phyloP scores from a whole-genome alignment of 345 rosid species.

The Murraya paniculata region DNA sequence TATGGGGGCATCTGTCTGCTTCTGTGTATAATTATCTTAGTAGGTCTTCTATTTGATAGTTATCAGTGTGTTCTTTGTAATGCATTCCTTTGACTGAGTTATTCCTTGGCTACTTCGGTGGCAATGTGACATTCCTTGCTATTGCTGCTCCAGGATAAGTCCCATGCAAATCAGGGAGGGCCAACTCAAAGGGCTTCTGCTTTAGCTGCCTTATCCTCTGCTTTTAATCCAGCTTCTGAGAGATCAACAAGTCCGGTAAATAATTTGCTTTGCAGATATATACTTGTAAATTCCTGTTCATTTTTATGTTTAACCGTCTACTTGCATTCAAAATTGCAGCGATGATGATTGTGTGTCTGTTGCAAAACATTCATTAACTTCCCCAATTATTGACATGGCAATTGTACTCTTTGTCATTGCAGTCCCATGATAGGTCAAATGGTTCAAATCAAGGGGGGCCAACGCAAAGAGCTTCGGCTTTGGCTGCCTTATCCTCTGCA shows the following conservation, averaged over 20 bases:
- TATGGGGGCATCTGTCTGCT: neutral
- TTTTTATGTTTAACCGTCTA: neutral
- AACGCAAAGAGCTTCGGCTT: constrained; percentile 81
- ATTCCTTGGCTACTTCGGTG: neutral
- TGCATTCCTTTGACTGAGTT: neutral
- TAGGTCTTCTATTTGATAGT: neutral
- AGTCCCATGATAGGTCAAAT: constrained; percentile 58
- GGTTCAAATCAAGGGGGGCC: constrained; percentile 62
- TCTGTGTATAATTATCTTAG: neutral
- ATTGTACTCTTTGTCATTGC: constrained; percentile 17
- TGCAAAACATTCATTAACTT: neutral
- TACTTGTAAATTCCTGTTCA: constrained; percentile 1
- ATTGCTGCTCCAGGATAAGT: constrained; percentile 50
- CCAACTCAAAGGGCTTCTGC: constrained; percentile 98
- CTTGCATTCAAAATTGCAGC: neutral
- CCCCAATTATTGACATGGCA: neutral
- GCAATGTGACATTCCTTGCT: constrained; percentile 8
- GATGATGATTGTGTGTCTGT: neutral
- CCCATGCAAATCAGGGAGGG: constrained; percentile 80
- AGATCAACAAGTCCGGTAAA: constrained; percentile 52
- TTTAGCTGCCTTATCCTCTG: constrained; percentile 86
- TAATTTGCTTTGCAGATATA: constrained; percentile 10
- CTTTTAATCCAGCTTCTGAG: constrained; percentile 67
- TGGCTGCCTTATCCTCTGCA: constrained; percentile 81
- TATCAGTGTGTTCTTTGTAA: neutral